A percentile compares a stretch with the other conserved stretches of the same genome.
These are phyloP conservation scores for Eucalyptus sp. DNA, from an alignment of 345 rosid genomes.

Conservation along the genomic window DNA sequence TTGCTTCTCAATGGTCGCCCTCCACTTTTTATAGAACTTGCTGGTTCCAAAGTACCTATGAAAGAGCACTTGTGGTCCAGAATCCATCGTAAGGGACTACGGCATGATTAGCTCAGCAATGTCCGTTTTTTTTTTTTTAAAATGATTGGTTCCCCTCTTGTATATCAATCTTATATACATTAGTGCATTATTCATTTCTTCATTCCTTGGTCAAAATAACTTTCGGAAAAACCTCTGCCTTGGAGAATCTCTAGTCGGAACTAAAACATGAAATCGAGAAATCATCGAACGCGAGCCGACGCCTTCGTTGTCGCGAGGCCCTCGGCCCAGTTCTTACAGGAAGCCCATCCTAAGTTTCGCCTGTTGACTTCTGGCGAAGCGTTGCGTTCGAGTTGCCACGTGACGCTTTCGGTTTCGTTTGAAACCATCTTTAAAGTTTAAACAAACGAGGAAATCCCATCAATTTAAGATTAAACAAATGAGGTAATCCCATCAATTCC, in stretches of 20 bases:
- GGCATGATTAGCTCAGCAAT: accelerated
- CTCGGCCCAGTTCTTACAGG: neutral
- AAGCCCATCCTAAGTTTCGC: neutral
- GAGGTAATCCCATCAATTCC: neutral
- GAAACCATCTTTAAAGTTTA: neutral
- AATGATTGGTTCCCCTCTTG: neutral
- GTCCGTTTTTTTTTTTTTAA: accelerated
- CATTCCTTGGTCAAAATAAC: neutral
- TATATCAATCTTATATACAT: neutral
- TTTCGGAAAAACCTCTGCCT: neutral
- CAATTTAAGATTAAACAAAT: neutral
- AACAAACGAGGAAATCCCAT: neutral
- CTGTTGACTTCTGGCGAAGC: neutral
- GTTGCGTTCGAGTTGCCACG: neutral
- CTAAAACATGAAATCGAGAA: neutral
- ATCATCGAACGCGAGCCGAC: neutral
- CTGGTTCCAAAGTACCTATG: no score
- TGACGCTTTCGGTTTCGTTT: neutral
- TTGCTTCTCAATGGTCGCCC: no score
- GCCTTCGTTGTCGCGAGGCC: neutral
- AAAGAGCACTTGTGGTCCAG: no score
- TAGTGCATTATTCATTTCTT: neutral
- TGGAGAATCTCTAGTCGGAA: neutral
- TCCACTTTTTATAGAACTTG: no score
- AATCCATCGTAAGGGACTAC: no score